Conservation (phyloP, 192 early-diverging fungal genomes). For the Obelidium mucronatum region DNA sequence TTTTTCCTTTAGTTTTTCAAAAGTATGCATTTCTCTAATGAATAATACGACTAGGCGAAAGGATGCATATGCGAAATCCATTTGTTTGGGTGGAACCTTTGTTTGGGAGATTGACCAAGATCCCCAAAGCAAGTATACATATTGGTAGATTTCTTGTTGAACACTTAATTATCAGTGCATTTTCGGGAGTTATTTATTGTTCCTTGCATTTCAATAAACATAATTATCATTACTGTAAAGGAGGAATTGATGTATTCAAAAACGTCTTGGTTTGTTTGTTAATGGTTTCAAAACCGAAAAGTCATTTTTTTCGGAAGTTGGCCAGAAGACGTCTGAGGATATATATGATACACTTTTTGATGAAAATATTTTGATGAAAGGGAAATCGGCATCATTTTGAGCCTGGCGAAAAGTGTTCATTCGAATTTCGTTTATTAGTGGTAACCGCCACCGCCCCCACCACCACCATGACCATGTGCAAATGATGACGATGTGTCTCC, state of each 20-base stretch:
- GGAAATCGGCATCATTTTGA: too few species aligned
- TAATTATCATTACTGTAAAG: too few species aligned
- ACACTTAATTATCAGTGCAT: background rate
- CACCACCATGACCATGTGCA: background rate
- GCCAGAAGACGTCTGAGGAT: too few species aligned
- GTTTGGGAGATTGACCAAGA: constrained; percentile 26
- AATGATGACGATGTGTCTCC: background rate
- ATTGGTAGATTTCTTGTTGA: background rate
- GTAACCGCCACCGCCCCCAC: background rate
- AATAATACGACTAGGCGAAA: background rate
- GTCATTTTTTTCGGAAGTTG: too few species aligned
- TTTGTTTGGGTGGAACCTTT: constrained; percentile 19
- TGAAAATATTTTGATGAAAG: too few species aligned
- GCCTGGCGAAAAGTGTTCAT: too few species aligned
- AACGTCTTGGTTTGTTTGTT: too few species aligned
- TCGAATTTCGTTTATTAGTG: too few species aligned
- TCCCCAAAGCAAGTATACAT: background rate
- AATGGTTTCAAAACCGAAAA: too few species aligned
- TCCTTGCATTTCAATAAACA: background rate
- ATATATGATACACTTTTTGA: too few species aligned
- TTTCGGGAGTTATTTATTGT: background rate
- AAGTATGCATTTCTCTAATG: background rate
- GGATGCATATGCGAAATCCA: constrained; percentile 13
- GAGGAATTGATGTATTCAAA: too few species aligned
- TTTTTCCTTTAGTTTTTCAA: background rate